Conservation (phyloP, 2,329 filamentous ascomycete genomes). For the Colletotrichum paranaense region DNA sequence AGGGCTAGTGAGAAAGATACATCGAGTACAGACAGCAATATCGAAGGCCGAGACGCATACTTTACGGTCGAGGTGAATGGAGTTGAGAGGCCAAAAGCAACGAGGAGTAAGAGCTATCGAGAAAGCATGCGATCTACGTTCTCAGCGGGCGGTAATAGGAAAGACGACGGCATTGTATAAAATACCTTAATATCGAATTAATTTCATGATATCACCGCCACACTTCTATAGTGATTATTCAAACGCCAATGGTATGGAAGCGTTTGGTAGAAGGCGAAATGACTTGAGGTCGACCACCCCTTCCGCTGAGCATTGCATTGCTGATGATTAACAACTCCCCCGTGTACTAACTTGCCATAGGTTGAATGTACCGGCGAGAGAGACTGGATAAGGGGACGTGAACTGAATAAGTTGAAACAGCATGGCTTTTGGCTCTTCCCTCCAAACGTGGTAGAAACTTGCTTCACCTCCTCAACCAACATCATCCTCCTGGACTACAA, state of each 20-base stretch:
- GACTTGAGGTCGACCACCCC: too few species aligned
- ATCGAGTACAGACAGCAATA: neutral
- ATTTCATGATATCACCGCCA: neutral
- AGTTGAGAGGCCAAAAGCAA: neutral
- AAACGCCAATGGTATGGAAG: neutral
- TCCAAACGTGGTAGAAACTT: too few species aligned
- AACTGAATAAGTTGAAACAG: too few species aligned
- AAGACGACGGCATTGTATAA: neutral
- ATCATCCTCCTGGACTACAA: too few species aligned
- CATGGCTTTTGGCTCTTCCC: too few species aligned
- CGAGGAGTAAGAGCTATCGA: neutral
- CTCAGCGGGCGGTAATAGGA: neutral
- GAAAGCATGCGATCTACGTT: neutral
- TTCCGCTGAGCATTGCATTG: too few species aligned
- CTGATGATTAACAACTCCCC: too few species aligned
- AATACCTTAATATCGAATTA: neutral
- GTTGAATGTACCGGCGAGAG: too few species aligned
- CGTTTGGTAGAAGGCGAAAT: too few species aligned
- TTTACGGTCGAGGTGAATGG: slow-evolving; percentile 2
- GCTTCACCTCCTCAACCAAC: too few species aligned
- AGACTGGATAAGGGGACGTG: too few species aligned
- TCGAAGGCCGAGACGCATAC: slow-evolving; percentile 7
- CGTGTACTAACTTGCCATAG: too few species aligned
- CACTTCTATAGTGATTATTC: neutral
- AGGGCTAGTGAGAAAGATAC: neutral